Base-by-base conservation (phyloP, 148 eudicot genomes). In the Heliosperma pusillum region DNA sequence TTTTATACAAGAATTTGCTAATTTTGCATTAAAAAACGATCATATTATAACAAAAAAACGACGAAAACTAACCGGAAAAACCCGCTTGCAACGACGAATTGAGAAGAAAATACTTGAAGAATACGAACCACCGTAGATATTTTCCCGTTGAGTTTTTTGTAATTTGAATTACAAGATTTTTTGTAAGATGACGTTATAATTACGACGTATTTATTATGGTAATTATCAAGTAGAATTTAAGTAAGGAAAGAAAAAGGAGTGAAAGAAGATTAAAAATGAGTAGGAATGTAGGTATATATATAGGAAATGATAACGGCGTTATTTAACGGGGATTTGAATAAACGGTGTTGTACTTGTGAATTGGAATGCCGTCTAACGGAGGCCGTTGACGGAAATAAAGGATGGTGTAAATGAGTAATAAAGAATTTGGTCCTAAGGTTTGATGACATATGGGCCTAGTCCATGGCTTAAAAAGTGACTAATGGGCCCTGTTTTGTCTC, bases 381-480 rank as follows among this genome's bases (percentile, higher is more conserved):
- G 36, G 40, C 25, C 57, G 72, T 76, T 76, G 40, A 30, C 42
- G 42, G 42, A 36, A 6, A 1, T 6, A 11, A 63, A 50, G 77
- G 70, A 29, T 15, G 7, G 21, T n/a, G 7, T 10, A 1, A 10
- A 16, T 50, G 55, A 50, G 55, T 21, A 36, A 10, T 44, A 12
- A 57, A 64, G 75, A 73, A 47, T 22, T 69, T 65, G 73, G 86
- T 80, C 75, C 72, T 36, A 67, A 33, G 77, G 29, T 74, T 57
- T n/a, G 76, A 74, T n/a, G 76, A 83, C 86, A 83, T 36, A 80
- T 80, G 86, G 86, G 86, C 86, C 86, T 67, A 80, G 77, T 76
- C 83, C 76, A 59, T 33, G 79, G 73, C 17, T 17, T 5, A 3
- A 57, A 76, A 72, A 47, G 73, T 66, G 26, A 26, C 44, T 16